Conservation (phyloP, 371 early-diverging fungal species). For the Rhizopus stolonifer region DNA sequence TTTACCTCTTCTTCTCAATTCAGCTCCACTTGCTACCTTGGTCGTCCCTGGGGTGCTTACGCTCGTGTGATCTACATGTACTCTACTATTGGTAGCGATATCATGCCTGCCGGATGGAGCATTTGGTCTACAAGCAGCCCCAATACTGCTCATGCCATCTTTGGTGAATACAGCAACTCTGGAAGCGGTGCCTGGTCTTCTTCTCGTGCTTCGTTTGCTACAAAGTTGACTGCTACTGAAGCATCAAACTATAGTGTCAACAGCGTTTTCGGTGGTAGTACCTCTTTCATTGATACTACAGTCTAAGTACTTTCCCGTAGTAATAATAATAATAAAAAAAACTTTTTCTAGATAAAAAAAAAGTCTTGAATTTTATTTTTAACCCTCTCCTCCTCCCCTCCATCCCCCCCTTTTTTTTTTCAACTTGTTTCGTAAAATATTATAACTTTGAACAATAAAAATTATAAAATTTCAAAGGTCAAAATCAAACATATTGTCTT, state of each 20-base stretch:
- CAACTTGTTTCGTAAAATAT: too few species aligned
- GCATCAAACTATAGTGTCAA: not conserved
- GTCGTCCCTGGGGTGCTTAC: conserved; percentile 31
- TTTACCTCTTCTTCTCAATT: conserved; percentile 8
- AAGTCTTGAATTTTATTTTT: too few species aligned
- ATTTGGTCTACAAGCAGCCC: conserved; percentile 11
- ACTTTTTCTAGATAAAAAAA: too few species aligned
- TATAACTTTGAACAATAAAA: too few species aligned
- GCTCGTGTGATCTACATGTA: conserved; percentile 30
- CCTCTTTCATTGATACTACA: too few species aligned
- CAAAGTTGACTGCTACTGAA: not conserved
- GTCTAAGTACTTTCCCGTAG: too few species aligned
- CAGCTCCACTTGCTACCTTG: conserved; percentile 11
- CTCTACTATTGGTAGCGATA: conserved; percentile 13
- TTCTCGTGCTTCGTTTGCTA: not conserved
- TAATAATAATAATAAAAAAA: too few species aligned
- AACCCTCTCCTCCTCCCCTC: too few species aligned
- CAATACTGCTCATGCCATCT: conserved; percentile 14
- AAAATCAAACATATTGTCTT: too few species aligned
- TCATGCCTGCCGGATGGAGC: conserved; percentile 23
- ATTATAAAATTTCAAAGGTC: too few species aligned
- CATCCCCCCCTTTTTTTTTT: too few species aligned
- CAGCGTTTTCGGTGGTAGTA: not conserved
- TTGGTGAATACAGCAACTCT: conserved; percentile 25
- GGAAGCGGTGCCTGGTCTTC: conserved; percentile 14